phyloP scores from a whole-genome alignment of 139 green algal genomes.

The Zygnema circumcarinatum region DNA sequence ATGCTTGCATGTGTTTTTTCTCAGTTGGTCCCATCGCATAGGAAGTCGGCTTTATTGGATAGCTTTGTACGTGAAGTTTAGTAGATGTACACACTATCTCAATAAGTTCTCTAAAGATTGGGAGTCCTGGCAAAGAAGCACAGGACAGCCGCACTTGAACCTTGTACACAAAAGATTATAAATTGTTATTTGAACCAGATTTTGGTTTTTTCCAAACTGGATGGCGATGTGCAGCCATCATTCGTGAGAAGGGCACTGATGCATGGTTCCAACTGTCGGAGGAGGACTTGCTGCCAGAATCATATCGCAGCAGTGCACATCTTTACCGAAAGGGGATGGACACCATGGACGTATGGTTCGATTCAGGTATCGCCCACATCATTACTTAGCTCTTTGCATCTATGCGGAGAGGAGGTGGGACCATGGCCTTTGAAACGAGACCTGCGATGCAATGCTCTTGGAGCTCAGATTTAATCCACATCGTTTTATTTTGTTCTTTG shows the following conservation, averaged over 20 bases:
- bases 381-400: background rate
- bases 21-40: too few relatives aligned
- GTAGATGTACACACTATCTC: too few relatives aligned
- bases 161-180: too few relatives aligned
- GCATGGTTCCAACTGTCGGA: conserved; percentile 78
- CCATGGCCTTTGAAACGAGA: background rate
- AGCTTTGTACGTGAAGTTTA: too few relatives aligned
- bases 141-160: too few relatives aligned
- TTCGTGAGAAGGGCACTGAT: conserved; percentile 79
- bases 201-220: too few relatives aligned
- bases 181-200: too few relatives aligned
- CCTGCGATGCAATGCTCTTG: background rate
- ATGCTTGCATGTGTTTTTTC: background rate
- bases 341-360: conserved; percentile 99
- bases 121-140: too few relatives aligned
- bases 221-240: conserved; percentile 69
- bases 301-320: conserved; percentile 63
- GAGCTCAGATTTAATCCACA: background rate
- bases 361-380: conserved; percentile 77
- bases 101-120: too few relatives aligned
- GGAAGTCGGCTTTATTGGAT: too few relatives aligned
- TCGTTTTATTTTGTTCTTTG: too few relatives aligned
- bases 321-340: conserved; percentile 84
- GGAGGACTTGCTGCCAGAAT: conserved; percentile 87
- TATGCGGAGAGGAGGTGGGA: background rate